Percentiles rank a stretch among this genome's conserved stretches.
Conservation (phyloP, 1,284 basidiomycete genomes). For the Heterobasidion irregulare region DNA sequence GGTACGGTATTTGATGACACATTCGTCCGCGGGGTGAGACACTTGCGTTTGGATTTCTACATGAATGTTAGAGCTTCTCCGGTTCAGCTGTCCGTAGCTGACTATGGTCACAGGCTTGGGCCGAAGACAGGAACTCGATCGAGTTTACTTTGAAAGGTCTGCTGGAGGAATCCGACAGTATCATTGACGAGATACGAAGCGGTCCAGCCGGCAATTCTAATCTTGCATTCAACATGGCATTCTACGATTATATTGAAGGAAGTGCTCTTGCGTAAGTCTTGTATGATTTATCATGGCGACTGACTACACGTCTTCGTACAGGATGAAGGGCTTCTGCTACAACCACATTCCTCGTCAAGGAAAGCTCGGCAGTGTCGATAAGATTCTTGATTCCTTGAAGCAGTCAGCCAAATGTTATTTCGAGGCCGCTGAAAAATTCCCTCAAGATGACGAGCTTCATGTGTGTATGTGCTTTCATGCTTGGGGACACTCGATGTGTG, state of each 20-base stretch:
- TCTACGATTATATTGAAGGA: not conserved
- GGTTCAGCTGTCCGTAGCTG: not conserved
- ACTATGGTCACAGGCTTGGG: not conserved
- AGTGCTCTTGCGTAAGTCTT: conserved; percentile 3
- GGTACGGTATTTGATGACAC: conserved; percentile 5
- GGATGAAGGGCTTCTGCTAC: not conserved
- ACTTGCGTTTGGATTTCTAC: conserved; percentile 4
- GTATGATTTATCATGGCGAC: not conserved
- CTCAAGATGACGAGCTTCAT: conserved; percentile 22
- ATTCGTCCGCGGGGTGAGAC: conserved; percentile 3
- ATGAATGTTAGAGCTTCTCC: conserved; percentile 2
- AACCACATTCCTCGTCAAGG: not conserved
- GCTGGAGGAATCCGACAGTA: not conserved
- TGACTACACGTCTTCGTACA: not conserved
- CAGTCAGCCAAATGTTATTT: conserved; percentile 15
- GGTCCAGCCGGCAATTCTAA: not conserved
- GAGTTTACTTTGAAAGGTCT: conserved; percentile 3
- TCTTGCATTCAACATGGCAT: conserved; percentile 3
- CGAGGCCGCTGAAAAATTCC: conserved; percentile 16
- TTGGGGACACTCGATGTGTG: not conserved
- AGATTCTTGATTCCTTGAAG: conserved; percentile 2
- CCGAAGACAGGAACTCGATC: not conserved
- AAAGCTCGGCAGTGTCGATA: not conserved
- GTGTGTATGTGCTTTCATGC: conserved; percentile 12
- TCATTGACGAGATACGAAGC: not conserved